These are phyloP conservation scores for Phytophthora syringae DNA, from an alignment of 352 stramenopile species.

Conservation along the genomic window DNA sequence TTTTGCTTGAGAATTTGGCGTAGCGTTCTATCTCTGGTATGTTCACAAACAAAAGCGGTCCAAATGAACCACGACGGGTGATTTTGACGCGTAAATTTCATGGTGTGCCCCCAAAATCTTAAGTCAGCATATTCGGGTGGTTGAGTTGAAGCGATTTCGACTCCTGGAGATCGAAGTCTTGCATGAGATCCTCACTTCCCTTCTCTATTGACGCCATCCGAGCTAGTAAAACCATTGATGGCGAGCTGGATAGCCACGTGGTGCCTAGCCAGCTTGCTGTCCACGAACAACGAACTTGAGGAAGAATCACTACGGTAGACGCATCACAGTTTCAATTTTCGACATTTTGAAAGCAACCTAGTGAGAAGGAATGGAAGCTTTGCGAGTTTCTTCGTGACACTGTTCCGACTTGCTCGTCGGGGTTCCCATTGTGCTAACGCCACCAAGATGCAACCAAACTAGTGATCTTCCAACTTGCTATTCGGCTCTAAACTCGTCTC, in stretches of 20 bases:
- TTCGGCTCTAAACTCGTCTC: too few species aligned
- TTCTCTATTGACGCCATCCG: conserved; percentile 1
- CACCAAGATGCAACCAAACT: not conserved
- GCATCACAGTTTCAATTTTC: not conserved
- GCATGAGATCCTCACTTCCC: not conserved
- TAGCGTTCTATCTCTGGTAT: conserved; percentile 4
- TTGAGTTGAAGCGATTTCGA: conserved; percentile 14
- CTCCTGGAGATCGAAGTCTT: conserved; percentile 13
- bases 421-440: conserved; percentile 7
- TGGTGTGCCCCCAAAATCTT: conserved; percentile 8
- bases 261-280: conserved; percentile 25
- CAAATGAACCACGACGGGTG: not conserved
- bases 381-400: not conserved
- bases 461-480: too few species aligned
- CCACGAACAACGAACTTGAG: conserved; percentile 7
- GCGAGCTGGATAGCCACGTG: conserved; percentile 18
- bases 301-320: conserved; percentile 10
- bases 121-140: conserved; percentile 19
- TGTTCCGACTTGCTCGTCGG: not conserved
- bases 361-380: conserved; percentile 22
- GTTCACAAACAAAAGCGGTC: conserved; percentile 20
- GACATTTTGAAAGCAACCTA: conserved; percentile 14
- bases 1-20: conserved; percentile 16
- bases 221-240: not conserved
- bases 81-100: conserved; percentile 15